Evolutionary conservation across 116 monocot species (phyloP).

Genomic region (Cymodocea nodosa): DNA sequence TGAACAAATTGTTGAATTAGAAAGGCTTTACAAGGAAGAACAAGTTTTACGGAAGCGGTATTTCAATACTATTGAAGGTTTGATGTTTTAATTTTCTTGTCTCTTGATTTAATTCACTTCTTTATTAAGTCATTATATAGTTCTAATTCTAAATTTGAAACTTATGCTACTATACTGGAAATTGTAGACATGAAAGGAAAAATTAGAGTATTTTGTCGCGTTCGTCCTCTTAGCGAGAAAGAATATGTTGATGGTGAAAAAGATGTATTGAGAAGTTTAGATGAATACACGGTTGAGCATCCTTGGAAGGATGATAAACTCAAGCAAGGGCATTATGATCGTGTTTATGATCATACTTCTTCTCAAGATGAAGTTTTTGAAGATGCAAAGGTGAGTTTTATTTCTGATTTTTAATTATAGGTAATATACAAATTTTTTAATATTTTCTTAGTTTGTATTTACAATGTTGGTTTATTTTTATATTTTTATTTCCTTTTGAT

Average conservation of each 20-base stretch:
- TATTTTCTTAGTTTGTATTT: background rate
- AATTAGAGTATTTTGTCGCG: slow-evolving; percentile 84
- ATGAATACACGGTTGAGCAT: slow-evolving; percentile 94
- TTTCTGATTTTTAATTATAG: background rate
- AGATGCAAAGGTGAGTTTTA: slow-evolving; percentile 69
- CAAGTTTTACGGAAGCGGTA: slow-evolving; percentile 83
- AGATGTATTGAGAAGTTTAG: slow-evolving; percentile 31
- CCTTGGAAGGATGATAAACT: slow-evolving; percentile 88
- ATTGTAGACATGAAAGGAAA: slow-evolving; percentile 98
- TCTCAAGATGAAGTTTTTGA: slow-evolving; percentile 95
- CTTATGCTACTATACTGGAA: background rate
- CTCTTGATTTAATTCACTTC: background rate
- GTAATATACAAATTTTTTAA: background rate
- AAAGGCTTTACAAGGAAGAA: slow-evolving; percentile 88
- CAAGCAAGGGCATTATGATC: slow-evolving; percentile 89
- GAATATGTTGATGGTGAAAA: slow-evolving; percentile 56
- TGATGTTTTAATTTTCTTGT: background rate
- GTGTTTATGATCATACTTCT: slow-evolving; percentile 59
- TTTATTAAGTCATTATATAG: background rate
- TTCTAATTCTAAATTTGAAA: background rate
- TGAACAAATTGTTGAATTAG: slow-evolving; percentile 66
- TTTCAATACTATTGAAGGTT: slow-evolving; percentile 97
- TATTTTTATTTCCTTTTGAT: background rate
- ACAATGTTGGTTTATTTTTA: background rate
- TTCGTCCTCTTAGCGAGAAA: slow-evolving; percentile 77